phyloP scores from a whole-genome alignment of 2,329 filamentous ascomycete genomes.

The Bipolaris zeicola region DNA sequence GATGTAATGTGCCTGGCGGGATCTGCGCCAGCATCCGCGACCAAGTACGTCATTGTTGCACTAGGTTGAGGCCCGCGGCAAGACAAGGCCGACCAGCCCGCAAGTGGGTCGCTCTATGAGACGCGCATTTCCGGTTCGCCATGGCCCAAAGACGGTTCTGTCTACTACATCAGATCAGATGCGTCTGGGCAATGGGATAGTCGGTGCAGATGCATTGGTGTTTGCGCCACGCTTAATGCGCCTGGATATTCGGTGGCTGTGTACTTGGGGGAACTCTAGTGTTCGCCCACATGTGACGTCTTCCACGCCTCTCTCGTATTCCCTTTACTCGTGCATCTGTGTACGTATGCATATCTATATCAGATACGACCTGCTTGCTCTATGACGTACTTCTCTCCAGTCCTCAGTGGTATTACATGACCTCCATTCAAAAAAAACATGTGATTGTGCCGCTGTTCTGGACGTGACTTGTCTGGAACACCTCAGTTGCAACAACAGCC shows the following conservation, averaged over 20 bases:
- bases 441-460: not conserved
- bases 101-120: not conserved
- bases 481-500: not conserved
- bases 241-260: not conserved
- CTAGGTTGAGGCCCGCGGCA: conserved; percentile 10
- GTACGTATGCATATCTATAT: too few relatives aligned
- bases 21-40: conserved; percentile 15
- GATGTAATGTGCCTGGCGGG: conserved; percentile 11
- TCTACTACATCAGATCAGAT: not conserved
- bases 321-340: not conserved
- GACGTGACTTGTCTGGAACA: not conserved
- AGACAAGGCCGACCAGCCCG: not conserved
- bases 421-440: not conserved
- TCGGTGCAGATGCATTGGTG: not conserved
- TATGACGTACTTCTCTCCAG: too few relatives aligned
- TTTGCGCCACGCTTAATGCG: not conserved
- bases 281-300: not conserved
- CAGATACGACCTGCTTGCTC: not conserved
- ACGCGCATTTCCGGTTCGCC: conserved; percentile 8
- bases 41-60: conserved; percentile 10
- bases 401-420: too few relatives aligned
- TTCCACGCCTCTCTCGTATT: not conserved
- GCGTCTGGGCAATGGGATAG: not conserved
- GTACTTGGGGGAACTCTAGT: not conserved
- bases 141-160: not conserved